phyloP scores from a whole-genome alignment of 2,329 filamentous ascomycete species.

The Neofusicoccum laricinum region DNA sequence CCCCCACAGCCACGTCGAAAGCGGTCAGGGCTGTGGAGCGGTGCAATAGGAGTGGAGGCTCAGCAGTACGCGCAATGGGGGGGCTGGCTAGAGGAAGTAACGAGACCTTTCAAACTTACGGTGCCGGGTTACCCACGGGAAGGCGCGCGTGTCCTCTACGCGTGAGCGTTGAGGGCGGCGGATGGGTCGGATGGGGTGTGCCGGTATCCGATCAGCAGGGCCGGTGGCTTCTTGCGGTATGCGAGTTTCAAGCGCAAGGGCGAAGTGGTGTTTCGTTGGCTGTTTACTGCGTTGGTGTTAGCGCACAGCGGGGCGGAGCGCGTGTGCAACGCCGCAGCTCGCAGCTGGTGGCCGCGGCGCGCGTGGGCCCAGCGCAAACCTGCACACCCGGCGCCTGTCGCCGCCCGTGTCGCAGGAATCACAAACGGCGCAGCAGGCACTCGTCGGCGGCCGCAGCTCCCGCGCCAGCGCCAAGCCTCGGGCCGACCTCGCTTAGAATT shows the following conservation, averaged over 20 bases:
- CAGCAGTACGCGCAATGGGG: not conserved
- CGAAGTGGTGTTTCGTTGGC: constrained; percentile 1
- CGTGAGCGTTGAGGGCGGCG: not conserved
- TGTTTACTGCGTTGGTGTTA: constrained; percentile 3
- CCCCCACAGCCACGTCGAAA: not conserved
- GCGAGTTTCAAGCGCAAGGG: not conserved
- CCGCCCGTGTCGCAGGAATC: no score
- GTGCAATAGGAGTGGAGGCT: not conserved
- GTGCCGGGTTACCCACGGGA: constrained; percentile 11
- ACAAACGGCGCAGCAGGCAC: not conserved
- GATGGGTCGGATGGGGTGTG: not conserved
- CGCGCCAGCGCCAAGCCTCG: constrained; percentile 11
- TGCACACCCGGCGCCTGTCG: not conserved
- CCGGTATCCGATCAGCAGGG: constrained; percentile 2
- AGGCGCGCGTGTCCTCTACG: not conserved
- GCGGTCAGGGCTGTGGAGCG: not conserved
- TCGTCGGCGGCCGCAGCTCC: not conserved
- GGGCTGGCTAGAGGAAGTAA: constrained; percentile 12
- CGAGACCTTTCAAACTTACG: not conserved
- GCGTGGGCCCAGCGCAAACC: not conserved
- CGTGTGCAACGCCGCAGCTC: not conserved
- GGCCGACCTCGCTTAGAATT: constrained; percentile 18
- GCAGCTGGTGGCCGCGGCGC: not conserved
- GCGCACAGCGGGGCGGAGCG: constrained; percentile 6
- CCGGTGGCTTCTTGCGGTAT: not conserved